phyloP scores from a whole-genome alignment of 495 filamentous ascomycete species.

The Penicillium nucicola region DNA sequence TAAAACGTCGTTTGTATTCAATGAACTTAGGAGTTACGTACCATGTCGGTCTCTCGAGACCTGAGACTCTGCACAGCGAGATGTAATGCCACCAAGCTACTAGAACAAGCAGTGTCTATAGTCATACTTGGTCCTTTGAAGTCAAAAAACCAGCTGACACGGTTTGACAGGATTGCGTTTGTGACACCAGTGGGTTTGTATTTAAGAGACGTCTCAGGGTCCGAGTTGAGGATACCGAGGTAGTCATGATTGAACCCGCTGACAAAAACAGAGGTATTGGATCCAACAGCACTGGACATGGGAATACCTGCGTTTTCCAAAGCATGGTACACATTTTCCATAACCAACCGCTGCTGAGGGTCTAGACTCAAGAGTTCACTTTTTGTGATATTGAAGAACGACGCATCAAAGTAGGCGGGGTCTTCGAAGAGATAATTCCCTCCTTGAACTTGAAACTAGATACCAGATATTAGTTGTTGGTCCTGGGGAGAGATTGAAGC shows the following conservation, averaged over 20 bases:
- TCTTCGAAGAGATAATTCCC: constrained; percentile 35
- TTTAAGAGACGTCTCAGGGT: constrained; percentile 19
- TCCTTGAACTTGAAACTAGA: constrained; percentile 20
- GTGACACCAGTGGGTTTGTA: constrained; percentile 27
- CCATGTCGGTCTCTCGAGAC: constrained; percentile 35
- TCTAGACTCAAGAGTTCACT: constrained; percentile 47
- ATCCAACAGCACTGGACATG: constrained; percentile 19
- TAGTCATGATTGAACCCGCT: constrained; percentile 29
- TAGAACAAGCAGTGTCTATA: constrained; percentile 43
- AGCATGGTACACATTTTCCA: constrained; percentile 58
- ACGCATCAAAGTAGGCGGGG: constrained; percentile 37
- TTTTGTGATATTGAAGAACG: constrained; percentile 57
- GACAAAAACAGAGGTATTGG: constrained; percentile 32
- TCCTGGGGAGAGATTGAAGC: neutral
- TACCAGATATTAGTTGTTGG: neutral
- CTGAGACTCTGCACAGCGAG: constrained; percentile 38
- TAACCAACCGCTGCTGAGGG: constrained; percentile 47
- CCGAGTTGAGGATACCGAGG: constrained; percentile 18
- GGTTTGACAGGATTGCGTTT: constrained; percentile 39
- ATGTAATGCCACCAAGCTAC: constrained; percentile 29
- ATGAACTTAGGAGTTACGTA: neutral
- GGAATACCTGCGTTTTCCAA: constrained; percentile 27
- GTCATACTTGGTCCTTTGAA: constrained; percentile 39
- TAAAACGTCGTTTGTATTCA: neutral
- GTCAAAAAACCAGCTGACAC: constrained; percentile 44